Base-by-base conservation (phyloP, 2,329 filamentous ascomycete genomes). In the Tolypocladium paradoxum region DNA sequence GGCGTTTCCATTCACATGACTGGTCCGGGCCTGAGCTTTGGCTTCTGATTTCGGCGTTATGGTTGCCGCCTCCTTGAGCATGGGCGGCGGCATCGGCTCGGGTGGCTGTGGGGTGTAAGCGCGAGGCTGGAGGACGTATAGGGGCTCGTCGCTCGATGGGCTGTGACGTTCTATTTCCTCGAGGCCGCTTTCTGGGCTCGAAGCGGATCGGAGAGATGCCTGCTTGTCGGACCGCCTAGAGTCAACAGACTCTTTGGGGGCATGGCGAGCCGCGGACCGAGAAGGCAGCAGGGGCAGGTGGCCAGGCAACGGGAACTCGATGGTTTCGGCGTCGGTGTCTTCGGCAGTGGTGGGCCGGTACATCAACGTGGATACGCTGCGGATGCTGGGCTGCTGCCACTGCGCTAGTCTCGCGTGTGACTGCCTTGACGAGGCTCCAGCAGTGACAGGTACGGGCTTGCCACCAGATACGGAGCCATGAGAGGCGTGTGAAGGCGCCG, bases 91-190 rank as follows among this genome's bases (percentile, higher is more conserved):
- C 4, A 46, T 20, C 16, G 53, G 46, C 6, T 45, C 53, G 5
- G 50, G 36, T 0, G 49, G 48, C 22, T 55, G 51, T 0, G 80
- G 80, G 0, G 77, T 81, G 58, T 83, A 83, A 0, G 78, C 81
- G 35, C 74, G 70, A 14, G 80, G 80, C 56, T 83, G 79, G 5
- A 83, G 68, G 24, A 83, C 70, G 54, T 74, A 82, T 1, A 82
- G 60, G 0, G 71, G 65, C 11, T 70, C 70, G 38, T 77, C 57
- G 22, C 43, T 55, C 4, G 52, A 51, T 11, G 53, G n/a, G 20
- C 54, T 52, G 20, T 46, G 49, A 6, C 37, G 49, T 22, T 31
- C 70, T 7, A 60, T 54, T 22, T 55, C 50, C 3, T 47, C 43
- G 27, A 7, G n/a, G n/a, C 2, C 8, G 47, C 35, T 51, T 35